A percentile compares a stretch with the other conserved stretches of the same genome.
Conservation (phyloP, 2,329 filamentous ascomycete species). For the Lasiodiplodia gonubiensis region DNA sequence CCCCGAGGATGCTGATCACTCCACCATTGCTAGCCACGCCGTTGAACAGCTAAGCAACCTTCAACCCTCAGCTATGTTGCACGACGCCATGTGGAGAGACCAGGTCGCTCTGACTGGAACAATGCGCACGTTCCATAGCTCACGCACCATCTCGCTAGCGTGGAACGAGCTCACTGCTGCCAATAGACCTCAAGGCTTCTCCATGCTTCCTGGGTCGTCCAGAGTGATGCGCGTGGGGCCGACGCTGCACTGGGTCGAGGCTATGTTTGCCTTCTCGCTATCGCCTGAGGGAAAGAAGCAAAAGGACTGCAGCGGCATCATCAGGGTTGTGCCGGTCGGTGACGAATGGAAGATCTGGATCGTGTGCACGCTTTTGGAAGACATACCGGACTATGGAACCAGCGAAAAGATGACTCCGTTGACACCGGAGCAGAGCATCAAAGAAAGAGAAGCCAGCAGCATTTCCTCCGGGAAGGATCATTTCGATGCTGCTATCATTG, state of each 20-base stretch:
- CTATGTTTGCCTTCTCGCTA: slow-evolving; percentile 39
- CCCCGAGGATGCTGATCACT: slow-evolving; percentile 30
- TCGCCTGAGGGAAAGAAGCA: slow-evolving; percentile 35
- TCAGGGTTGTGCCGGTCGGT: slow-evolving; percentile 40
- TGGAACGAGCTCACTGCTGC: slow-evolving; percentile 42
- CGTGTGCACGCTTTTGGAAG: slow-evolving; percentile 44
- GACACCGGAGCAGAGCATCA: slow-evolving; percentile 35
- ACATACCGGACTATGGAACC: slow-evolving; percentile 46
- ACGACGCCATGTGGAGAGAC: slow-evolving; percentile 57
- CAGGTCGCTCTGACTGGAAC: slow-evolving; percentile 63
- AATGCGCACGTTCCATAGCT: slow-evolving; percentile 59
- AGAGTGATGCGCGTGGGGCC: slow-evolving; percentile 29
- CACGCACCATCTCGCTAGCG: slow-evolving; percentile 47
- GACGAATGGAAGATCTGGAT: slow-evolving; percentile 50
- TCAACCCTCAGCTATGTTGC: slow-evolving; percentile 29
- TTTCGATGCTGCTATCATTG: slow-evolving; percentile 34
- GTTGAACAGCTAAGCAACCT: slow-evolving; percentile 32
- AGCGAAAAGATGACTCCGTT: slow-evolving; percentile 3
- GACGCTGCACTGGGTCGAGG: slow-evolving; percentile 40
- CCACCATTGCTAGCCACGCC: slow-evolving; percentile 29
- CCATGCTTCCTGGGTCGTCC: slow-evolving; percentile 32
- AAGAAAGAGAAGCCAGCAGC: slow-evolving; percentile 40
- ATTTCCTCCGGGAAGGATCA: slow-evolving; percentile 34
- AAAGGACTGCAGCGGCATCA: slow-evolving; percentile 35
- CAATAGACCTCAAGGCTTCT: slow-evolving; percentile 40